These are phyloP conservation scores for Phytophthora gonapodyides DNA, from an alignment of 352 stramenopile species.

Conservation along the genomic window DNA sequence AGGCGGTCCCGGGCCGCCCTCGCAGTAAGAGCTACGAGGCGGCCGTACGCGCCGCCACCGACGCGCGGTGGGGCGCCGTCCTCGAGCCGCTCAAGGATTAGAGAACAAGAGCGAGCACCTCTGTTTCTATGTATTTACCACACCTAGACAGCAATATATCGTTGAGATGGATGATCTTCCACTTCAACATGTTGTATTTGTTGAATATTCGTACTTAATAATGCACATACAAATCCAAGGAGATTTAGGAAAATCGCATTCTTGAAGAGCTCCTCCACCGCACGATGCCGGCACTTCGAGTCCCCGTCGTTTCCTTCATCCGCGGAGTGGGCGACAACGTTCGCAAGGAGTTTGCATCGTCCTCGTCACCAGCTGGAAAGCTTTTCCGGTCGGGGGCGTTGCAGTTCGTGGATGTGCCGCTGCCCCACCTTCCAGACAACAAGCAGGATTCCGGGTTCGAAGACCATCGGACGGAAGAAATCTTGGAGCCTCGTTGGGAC, in stretches of 20 bases:
- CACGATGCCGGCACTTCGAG: conserved; percentile 13
- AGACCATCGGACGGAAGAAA: conserved; percentile 4
- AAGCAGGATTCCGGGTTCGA: conserved; percentile 23
- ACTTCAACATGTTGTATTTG: neutral
- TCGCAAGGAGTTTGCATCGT: conserved; percentile 18
- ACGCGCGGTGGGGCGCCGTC: conserved; percentile 35
- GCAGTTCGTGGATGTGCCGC: conserved; percentile 23
- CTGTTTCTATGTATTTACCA: conserved; percentile 35
- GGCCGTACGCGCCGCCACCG: conserved; percentile 26
- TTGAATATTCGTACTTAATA: neutral
- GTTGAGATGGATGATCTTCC: conserved; percentile 1
- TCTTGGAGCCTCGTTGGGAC: conserved; percentile 20
- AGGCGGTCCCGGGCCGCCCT: conserved; percentile 13
- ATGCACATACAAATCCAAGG: neutral
- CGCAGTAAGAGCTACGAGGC: conserved; percentile 39
- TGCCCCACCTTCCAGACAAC: conserved; percentile 28
- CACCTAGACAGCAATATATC: conserved; percentile 19
- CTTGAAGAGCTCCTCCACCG: neutral
- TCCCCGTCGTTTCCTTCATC: conserved; percentile 33
- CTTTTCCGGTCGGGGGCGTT: conserved; percentile 26
- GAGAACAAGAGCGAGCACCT: conserved; percentile 6
- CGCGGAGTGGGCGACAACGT: conserved; percentile 20
- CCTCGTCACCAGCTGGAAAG: conserved; percentile 15
- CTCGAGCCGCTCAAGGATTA: conserved; percentile 39
- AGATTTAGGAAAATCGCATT: neutral